Evolutionary conservation across 169 alveolate genomes (phyloP).

Genomic region (Plasmodium yoelii): DNA sequence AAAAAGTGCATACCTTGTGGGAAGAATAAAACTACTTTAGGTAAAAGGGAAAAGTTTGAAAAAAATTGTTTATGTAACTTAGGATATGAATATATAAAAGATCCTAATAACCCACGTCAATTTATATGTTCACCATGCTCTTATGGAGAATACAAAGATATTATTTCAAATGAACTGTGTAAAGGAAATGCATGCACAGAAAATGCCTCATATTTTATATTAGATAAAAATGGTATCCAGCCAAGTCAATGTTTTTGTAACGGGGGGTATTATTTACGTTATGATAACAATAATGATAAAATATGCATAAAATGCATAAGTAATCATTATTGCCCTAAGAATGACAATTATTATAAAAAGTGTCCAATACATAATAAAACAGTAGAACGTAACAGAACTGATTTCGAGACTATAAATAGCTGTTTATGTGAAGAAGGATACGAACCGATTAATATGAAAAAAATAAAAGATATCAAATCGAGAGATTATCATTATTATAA

Average conservation of each 20-base stretch:
- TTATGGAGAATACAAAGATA: constrained; percentile 78
- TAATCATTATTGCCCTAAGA: constrained; percentile 48
- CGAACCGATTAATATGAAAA: constrained; percentile 59
- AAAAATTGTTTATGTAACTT: constrained; percentile 78
- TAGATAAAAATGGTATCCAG: constrained; percentile 71
- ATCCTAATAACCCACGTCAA: constrained; percentile 23
- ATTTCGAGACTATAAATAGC: constrained; percentile 28
- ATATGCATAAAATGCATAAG: constrained; percentile 11
- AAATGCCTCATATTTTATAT: constrained; percentile 60
- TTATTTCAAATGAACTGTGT: constrained; percentile 77
- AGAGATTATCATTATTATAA: constrained; percentile 48
- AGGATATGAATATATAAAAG: constrained; percentile 77
- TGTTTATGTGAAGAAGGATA: constrained; percentile 72
- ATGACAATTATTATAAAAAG: not conserved
- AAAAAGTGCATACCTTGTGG: constrained; percentile 79
- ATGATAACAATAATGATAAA: not conserved
- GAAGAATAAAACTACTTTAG: constrained; percentile 79
- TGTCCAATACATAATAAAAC: constrained; percentile 62
- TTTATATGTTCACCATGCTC: constrained; percentile 63
- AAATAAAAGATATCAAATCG: constrained; percentile 9
- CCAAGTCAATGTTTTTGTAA: constrained; percentile 79
- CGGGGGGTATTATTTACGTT: constrained; percentile 51
- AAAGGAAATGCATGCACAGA: constrained; percentile 75
- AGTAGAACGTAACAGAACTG: not conserved
- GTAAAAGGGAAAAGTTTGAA: constrained; percentile 41